Base-by-base conservation (phyloP, 306 rosid genomes). In the Notholithocarpus densiflorus region DNA sequence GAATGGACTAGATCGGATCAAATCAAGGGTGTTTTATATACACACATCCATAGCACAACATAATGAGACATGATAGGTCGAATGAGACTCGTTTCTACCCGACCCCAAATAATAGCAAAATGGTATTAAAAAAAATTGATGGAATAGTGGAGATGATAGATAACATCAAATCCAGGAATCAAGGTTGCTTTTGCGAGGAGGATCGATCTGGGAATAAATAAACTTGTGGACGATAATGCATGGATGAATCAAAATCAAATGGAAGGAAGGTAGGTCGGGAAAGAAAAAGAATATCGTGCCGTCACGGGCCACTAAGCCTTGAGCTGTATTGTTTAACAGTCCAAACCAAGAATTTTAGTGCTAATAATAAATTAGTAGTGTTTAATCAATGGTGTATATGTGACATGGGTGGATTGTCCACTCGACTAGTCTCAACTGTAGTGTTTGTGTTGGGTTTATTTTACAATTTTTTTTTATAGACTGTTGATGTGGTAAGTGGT, bases 251-350 rank as follows among this genome's bases (percentile, higher is more conserved):
- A 34, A 34, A 34, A 34, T 34, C 43, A 34, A 34, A 34, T 34
- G 43, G 43, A 34, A 34, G 43, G 43, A 34, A 34, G 9, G 9
- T 34, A 54, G 52, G 64, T 29, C 21, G 54, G 77, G 10, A 29
- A 2, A 78, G 75, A 68, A 53, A 80, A 64, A 68, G 68, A 77
- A 75, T 27, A 79, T 9, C 72, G 20, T 79, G 88, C 31, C 76
- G 57, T 72, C 62, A 54, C 10, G 74, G 68, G 56, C 54, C 76
- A 73, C 31, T 71, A 69, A 1, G 14, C 14, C 12, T 9, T 9
- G 52, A 45, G 52, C 14, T 45, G 52, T 10, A 12, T 45, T 45
- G 52, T 45, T 12, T 12, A 45, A 45, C 52, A 34, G 43, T 34
- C 14, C 52, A 45, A 43, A 45, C 52, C 52, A 45, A 45, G 52